phyloP scores from a whole-genome alignment of 2,329 filamentous ascomycete genomes.

The Fusarium torulosum region DNA sequence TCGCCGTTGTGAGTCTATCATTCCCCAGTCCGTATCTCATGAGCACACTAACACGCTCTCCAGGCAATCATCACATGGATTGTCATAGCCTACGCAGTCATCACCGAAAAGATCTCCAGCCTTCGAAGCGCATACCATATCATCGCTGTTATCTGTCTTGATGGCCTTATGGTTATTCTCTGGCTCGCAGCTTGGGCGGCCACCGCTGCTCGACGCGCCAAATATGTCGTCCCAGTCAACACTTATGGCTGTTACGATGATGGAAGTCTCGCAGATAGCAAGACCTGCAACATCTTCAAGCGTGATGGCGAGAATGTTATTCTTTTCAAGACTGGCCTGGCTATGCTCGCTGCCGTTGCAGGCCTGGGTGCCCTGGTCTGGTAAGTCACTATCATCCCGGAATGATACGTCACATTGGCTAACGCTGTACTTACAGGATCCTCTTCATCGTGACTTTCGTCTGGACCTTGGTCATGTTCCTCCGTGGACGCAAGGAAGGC shows the following conservation, averaged over 20 bases:
- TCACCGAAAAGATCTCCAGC: slow-evolving; percentile 56
- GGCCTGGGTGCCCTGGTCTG: slow-evolving; percentile 60
- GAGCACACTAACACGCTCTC: slow-evolving; percentile 16
- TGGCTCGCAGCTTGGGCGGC: slow-evolving; percentile 62
- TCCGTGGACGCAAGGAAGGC: slow-evolving; percentile 55
- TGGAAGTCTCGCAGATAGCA: slow-evolving; percentile 57
- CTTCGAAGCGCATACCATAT: slow-evolving; percentile 58
- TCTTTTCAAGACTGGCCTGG: slow-evolving; percentile 53
- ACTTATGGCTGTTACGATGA: slow-evolving; percentile 53
- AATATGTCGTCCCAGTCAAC: slow-evolving; percentile 51
- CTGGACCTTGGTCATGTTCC: slow-evolving; percentile 53
- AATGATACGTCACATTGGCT: background rate
- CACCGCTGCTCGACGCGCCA: slow-evolving; percentile 55
- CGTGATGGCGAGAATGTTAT: slow-evolving; percentile 46
- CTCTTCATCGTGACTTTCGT: slow-evolving; percentile 56
- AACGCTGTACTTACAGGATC: slow-evolving; percentile 46
- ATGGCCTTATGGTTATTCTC: slow-evolving; percentile 59
- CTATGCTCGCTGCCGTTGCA: slow-evolving; percentile 56
- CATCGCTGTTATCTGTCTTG: slow-evolving; percentile 59
- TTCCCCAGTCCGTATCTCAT: fast-evolving
- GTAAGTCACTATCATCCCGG: slow-evolving; percentile 45
- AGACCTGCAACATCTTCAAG: slow-evolving; percentile 52
- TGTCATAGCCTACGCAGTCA: slow-evolving; percentile 56
- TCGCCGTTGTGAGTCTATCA: slow-evolving; percentile 37
- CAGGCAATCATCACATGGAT: slow-evolving; percentile 63